A percentile compares a stretch with the other conserved stretches of the same genome.
Conservation (phyloP, 768 basidiomycete species). For the Termitomyces sp. region DNA sequence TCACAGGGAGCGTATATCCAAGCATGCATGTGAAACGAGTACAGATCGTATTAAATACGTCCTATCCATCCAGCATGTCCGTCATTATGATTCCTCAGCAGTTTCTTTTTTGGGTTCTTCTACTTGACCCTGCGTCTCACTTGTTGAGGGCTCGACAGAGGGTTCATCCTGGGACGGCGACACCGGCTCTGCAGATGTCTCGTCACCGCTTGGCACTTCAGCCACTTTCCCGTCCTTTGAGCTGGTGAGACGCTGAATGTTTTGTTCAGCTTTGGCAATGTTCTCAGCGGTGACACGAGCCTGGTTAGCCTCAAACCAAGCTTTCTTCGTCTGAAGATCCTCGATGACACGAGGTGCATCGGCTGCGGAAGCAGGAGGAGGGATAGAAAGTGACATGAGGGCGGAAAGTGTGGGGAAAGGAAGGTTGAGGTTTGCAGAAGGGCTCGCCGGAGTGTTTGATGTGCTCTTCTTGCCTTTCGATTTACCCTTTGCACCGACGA, state of each 20-base stretch:
- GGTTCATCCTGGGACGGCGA: constrained; percentile 36
- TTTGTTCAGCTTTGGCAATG: constrained; percentile 73
- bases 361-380: constrained; percentile 71
- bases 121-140: constrained; percentile 39
- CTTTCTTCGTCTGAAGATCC: constrained; percentile 90
- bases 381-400: constrained; percentile 83
- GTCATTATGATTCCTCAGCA: constrained; percentile 17
- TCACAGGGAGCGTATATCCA: constrained; percentile 11
- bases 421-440: constrained; percentile 54
- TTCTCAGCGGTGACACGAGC: constrained; percentile 74
- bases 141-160: constrained; percentile 30
- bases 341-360: constrained; percentile 85
- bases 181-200: constrained; percentile 41
- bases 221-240: constrained; percentile 34
- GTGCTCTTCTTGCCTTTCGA: constrained; percentile 57
- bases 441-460: constrained; percentile 26
- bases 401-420: constrained; percentile 86
- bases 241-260: constrained; percentile 59
- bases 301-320: constrained; percentile 94
- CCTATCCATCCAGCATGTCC: constrained; percentile 4
- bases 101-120: constrained; percentile 31
- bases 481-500: constrained; percentile 70
- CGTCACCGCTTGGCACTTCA: constrained; percentile 33
- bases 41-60: constrained; percentile 3
- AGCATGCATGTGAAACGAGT: constrained; percentile 8